phyloP scores from a whole-genome alignment of 352 stramenopile genomes.

The Phytopythium delawarense region DNA sequence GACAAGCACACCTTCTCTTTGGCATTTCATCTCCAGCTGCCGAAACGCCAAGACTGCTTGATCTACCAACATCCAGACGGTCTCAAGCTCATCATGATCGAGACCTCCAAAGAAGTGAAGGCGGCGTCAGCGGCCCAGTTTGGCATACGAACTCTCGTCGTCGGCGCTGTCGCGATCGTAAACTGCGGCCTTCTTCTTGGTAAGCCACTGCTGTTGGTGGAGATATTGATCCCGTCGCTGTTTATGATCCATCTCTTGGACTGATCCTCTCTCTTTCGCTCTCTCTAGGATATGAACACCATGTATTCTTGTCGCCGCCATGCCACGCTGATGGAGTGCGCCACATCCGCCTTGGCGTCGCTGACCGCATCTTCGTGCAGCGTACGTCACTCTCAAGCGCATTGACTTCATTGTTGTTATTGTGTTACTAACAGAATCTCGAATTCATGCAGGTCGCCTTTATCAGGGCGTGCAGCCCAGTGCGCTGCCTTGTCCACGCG shows the following conservation, averaged over 20 bases:
- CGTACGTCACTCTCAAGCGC: not conserved
- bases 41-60: not conserved
- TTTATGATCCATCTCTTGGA: not conserved
- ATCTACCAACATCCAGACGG: not conserved
- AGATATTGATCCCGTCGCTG: too few relatives aligned
- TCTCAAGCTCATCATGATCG: not conserved
- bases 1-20: not conserved
- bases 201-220: not conserved
- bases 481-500: constrained; percentile 40
- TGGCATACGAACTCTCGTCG: not conserved
- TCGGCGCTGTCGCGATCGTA: not conserved
- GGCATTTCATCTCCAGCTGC: not conserved
- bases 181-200: not conserved
- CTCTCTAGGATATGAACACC: constrained; percentile 1
- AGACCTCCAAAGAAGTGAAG: not conserved
- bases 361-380: constrained; percentile 1
- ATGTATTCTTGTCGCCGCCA: not conserved
- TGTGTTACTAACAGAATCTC: not conserved
- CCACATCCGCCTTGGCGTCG: constrained; percentile 3
- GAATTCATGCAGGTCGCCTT: constrained; percentile 16
- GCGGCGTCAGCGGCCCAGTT: not conserved
- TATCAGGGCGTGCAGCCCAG: constrained; percentile 51
- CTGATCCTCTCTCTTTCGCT: not conserved
- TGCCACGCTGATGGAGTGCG: not conserved
- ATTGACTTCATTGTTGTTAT: not conserved